Base-by-base conservation (phyloP, 371 early-diverging fungal species). In the Entomophthora muscae region DNA sequence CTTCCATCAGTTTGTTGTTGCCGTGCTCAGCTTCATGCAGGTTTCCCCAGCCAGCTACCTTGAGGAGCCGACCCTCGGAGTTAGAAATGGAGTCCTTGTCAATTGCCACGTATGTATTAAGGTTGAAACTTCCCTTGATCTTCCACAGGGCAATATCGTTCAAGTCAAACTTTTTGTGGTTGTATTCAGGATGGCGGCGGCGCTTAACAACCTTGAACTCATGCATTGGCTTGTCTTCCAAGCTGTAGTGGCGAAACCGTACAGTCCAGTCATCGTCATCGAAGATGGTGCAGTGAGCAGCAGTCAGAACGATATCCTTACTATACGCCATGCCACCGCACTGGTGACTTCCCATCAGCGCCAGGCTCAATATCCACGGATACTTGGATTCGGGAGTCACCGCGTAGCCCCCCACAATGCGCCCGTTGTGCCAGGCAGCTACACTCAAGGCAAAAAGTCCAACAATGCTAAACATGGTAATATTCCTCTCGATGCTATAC, bases 141-240 rank as follows among this genome's bases (percentile, higher is more conserved):
- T 64, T 64, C 55, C 57, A 64, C 21, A 56, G 23, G 28, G 55
- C 23, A 1, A 64, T n/a, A 26, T 62, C 62, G 28, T 62, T 62
- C 2, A 61, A 24, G 22, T 3, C 57, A 23, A 31, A 51, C 27
- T 33, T 57, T 5, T 32, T 23, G 23, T 27, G 3, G 24, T 62
- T 29, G 30, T 33, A 29, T 28, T 64, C 56, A 13, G 64, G 57
- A 28, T 64, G 57, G 2, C 12, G 31, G n/a, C 22, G n/a, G 2
- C 26, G 21, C 10, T 42, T 5, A 17, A 17, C 42, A 17, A 42
- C 42, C 42, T 42, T 42, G 17, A 42, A 42, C 42, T 42, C 42
- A 17, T 42, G 5, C 10, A 17, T 10, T 10, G 42, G 42, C 42
- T 42, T 42, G 10, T 10, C 10, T 10, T 5, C 10, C 10, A 42